Evolutionary conservation across 2,329 filamentous ascomycete genomes (phyloP), one percentile per base, ranked within the genome.

Genomic region (Arthrobotrys entomopaga): DNA sequence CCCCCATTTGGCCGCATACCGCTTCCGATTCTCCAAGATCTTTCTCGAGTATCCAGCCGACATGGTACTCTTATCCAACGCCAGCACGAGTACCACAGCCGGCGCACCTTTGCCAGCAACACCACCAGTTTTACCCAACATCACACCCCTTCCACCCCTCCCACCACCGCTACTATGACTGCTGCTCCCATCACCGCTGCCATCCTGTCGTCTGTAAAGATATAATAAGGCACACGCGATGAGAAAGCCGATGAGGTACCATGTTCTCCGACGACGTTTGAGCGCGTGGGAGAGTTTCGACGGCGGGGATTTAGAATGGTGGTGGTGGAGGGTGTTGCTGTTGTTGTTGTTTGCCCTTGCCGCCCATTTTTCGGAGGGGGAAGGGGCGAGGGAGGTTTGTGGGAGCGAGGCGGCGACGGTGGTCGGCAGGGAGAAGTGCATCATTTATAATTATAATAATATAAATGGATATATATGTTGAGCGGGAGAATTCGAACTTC

Each of bases 1-100:
- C 86, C 93, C 94, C 83, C 98, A 93, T 80, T 87, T 89, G 77
- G 87, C 86, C 6, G 94, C 95, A 82, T 98, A 99, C 76, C 90
- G 86, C 79, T 90, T 86, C 78, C 95, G 85, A 81, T 99, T 99
- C 78, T 91, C 87, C 80, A 88, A 90, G 76, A 99, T 87, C 78
- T 88, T 88, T 69, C 90, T 85, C 65, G 90, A 84, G 82, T 94
- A 96, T 48, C 84, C 85, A 38, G 87, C 83, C 79, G 87, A 88
- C 78, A 90, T 87, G 43, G 82, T 84, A 59, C 85, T 84, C 70
- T 88, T 86, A 80, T 97, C 91, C 65, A 97, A 82, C 7, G 94
- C 88, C 1, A 95, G 97, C 74, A 99, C 91, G 58, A 99, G 84
- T 34, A 98, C 93, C 19, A 88, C 84, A 26, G 84, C 82, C 40